phyloP scores from a whole-genome alignment of 768 basidiomycete species.

The Suillus spraguei region DNA sequence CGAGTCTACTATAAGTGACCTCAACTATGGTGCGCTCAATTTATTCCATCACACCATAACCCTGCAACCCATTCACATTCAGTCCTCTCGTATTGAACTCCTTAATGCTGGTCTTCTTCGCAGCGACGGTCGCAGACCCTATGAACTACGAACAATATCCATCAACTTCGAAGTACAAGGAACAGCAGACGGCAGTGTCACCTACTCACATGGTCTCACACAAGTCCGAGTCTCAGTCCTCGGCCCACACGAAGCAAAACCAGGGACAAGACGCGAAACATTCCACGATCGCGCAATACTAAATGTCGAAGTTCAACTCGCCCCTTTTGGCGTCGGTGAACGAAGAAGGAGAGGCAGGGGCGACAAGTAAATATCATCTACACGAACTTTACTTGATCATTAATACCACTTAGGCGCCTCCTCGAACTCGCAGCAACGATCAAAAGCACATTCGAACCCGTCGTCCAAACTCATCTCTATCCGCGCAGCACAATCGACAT shows the following conservation, averaged over 20 bases:
- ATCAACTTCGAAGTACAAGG: slow-evolving; percentile 79
- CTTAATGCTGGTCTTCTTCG: slow-evolving; percentile 87
- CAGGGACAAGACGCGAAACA: slow-evolving; percentile 62
- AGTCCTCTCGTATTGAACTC: slow-evolving; percentile 67
- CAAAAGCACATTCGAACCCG: slow-evolving; percentile 95
- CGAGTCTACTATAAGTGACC: too few relatives aligned
- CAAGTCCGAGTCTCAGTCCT: slow-evolving; percentile 87
- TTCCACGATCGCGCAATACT: slow-evolving; percentile 87
- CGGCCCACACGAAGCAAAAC: slow-evolving; percentile 88
- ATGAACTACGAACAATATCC: slow-evolving; percentile 81
- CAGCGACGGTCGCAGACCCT: slow-evolving; percentile 91
- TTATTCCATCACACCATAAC: background rate
- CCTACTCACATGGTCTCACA: slow-evolving; percentile 87
- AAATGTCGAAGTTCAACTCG: slow-evolving; percentile 87
- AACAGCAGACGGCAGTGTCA: slow-evolving; percentile 83
- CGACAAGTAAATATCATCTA: slow-evolving; percentile 72
- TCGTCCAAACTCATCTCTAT: slow-evolving; percentile 87
- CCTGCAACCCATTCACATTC: background rate
- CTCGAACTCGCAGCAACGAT: slow-evolving; percentile 86
- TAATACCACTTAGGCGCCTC: slow-evolving; percentile 60
- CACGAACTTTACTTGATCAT: background rate
- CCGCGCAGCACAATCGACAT: slow-evolving; percentile 96
- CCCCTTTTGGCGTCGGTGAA: slow-evolving; percentile 86
- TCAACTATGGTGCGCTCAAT: background rate
- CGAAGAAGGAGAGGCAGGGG: slow-evolving; percentile 73